Evolutionary conservation across 1,284 basidiomycete species (phyloP).

Genomic region (Inonotus hispidus): DNA sequence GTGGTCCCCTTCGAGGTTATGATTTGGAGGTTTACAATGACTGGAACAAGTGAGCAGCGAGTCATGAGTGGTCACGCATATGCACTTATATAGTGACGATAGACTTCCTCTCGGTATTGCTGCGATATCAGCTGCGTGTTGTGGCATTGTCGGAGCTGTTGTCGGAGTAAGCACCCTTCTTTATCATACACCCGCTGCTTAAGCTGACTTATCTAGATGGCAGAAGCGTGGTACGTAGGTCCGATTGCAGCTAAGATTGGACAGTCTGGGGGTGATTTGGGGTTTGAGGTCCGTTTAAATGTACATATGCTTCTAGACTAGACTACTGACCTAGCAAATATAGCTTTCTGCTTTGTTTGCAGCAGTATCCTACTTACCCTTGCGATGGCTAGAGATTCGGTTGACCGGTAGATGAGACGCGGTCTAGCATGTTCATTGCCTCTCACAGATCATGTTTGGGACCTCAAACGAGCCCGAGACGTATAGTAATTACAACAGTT

Average conservation of each 20-base stretch:
- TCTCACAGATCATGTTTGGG: too few relatives aligned
- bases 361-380: constrained; percentile 35
- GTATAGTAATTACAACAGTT: too few relatives aligned
- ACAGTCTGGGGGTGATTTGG: constrained; percentile 46
- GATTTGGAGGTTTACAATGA: constrained; percentile 51
- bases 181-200: constrained; percentile 20
- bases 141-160: constrained; percentile 43
- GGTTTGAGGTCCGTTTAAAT: constrained; percentile 43
- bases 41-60: constrained; percentile 33
- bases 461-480: too few relatives aligned
- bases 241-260: constrained; percentile 42
- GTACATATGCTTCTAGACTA: neutral
- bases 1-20: constrained; percentile 44
- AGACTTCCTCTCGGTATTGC: constrained; percentile 52
- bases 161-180: constrained; percentile 26
- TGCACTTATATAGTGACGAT: neutral
- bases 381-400: constrained; percentile 42
- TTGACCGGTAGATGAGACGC: constrained; percentile 32
- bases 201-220: neutral
- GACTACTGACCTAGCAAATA: neutral
- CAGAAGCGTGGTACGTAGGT: constrained; percentile 45
- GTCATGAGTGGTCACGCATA: neutral
- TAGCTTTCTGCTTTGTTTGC: constrained; percentile 41
- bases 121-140: constrained; percentile 43
- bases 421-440: too few relatives aligned